Evolutionary conservation across 1,284 basidiomycete species (phyloP).

Genomic region (Apiotrichum laibachii): DNA sequence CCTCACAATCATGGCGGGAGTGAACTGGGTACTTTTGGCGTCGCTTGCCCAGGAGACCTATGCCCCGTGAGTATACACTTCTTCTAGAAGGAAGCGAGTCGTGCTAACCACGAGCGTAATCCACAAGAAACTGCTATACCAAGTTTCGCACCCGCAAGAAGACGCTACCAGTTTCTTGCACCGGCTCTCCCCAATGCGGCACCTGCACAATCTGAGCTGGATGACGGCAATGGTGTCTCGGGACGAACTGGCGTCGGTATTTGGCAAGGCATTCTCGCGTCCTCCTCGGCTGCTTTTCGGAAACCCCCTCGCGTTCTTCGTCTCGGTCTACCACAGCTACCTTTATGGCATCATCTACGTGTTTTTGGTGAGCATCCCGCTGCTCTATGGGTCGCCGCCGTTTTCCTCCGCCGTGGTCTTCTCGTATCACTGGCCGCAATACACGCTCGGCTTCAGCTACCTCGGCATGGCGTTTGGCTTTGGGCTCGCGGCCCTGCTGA

Average conservation of each 20-base stretch:
- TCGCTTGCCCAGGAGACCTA: conserved; percentile 46
- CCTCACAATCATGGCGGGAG: conserved; percentile 39
- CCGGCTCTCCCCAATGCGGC: conserved; percentile 22
- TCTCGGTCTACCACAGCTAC: conserved; percentile 53
- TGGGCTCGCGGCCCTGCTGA: conserved; percentile 43
- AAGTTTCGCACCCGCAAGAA: conserved; percentile 22
- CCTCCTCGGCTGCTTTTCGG: conserved; percentile 50
- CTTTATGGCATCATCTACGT: conserved; percentile 53
- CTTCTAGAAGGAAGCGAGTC: not conserved
- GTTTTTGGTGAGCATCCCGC: conserved; percentile 51
- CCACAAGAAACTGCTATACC: conserved; percentile 39
- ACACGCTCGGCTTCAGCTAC: conserved; percentile 50
- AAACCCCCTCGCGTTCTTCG: conserved; percentile 52
- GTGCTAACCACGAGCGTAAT: conserved; percentile 28
- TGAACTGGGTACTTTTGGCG: conserved; percentile 39
- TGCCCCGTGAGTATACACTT: conserved; percentile 38
- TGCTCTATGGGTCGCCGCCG: conserved; percentile 50
- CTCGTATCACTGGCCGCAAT: conserved; percentile 50
- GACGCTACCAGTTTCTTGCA: conserved; percentile 16
- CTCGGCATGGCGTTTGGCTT: conserved; percentile 53
- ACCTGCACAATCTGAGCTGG: conserved; percentile 34
- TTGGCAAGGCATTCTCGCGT: conserved; percentile 43
- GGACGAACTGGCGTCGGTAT: conserved; percentile 29
- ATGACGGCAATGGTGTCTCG: conserved; percentile 41
- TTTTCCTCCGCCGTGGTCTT: conserved; percentile 41